Base-by-base conservation (phyloP, 805 yeast species). In the Candida oleophila region DNA sequence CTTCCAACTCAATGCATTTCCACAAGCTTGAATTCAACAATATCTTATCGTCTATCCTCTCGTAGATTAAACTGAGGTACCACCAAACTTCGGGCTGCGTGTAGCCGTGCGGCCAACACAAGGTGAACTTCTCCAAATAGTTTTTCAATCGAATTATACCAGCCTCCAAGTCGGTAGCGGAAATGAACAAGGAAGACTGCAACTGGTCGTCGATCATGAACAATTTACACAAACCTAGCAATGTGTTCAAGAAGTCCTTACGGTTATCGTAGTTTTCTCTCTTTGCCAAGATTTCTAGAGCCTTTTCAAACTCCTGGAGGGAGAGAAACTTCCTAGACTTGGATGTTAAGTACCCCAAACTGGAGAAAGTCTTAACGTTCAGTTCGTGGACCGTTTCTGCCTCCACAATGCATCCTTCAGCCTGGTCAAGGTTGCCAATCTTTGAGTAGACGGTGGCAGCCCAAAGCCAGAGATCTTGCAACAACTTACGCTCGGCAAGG, bases 401-500 rank as follows among this genome's bases (percentile, higher is more conserved):
- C 62, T 89, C 96, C 5, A 76, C 73, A 3, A 89, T 74, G 41
- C 96, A 85, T 48, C 78, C 82, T 55, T 82, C 82, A 1, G 91
- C 81, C 44, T 89, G 95, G 2, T 69, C 74, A 1, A 67, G 51
- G 35, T 78, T 62, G 1, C 78, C 82, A 4, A 78, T 73, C 48
- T 78, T 77, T 55, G 78, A 67, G 59, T 88, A 89, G 22, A 89
- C 66, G 33, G 76, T 74, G 0, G 89, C 76, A 0, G 88, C 75
- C 79, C 89, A 80, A 42, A 90, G 61, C 96, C 97, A 90, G 20
- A 88, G 57, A 30, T 73, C 72, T 55, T 83, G 89, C 40, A 83
- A 59, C 8, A 81, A 56, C 20, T 55, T 61, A 40, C 68, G 65
- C 38, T 74, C 80, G 9, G 42, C 25, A 9, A 42, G 19, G 32